Conservation (phyloP, 306 rosid species). For the Cicer chorassanicum region DNA sequence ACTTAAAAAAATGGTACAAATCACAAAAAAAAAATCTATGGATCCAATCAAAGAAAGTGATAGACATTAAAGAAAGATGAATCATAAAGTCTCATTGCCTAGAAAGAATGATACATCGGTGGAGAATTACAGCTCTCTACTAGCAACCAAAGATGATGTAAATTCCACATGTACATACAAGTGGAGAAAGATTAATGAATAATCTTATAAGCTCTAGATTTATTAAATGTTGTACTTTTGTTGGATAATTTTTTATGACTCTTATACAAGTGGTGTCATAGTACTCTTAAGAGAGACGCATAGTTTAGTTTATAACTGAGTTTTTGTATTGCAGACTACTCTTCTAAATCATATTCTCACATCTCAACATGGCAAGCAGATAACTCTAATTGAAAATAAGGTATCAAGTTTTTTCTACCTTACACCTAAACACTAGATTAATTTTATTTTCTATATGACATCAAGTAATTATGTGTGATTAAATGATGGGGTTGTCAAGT, state of each 20-base stretch:
- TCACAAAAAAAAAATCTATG: too few species aligned
- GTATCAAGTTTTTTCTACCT: conserved; percentile 43
- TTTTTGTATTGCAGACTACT: conserved; percentile 66
- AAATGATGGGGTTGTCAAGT: conserved; percentile 4
- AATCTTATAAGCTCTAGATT: background rate
- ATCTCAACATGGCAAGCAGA: conserved; percentile 85
- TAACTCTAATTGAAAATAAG: conserved; percentile 93
- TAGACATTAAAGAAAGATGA: too few species aligned
- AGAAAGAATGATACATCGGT: too few species aligned
- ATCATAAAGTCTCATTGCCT: too few species aligned
- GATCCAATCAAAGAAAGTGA: too few species aligned
- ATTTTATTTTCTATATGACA: background rate
- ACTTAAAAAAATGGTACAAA: too few species aligned
- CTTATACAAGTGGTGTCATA: background rate
- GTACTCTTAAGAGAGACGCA: background rate
- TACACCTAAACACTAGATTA: background rate
- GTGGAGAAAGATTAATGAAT: too few species aligned
- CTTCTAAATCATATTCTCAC: conserved; percentile 89
- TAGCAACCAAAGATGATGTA: too few species aligned
- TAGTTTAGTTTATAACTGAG: background rate
- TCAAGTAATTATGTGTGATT: conserved; percentile 7
- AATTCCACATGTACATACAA: too few species aligned
- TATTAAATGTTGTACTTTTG: background rate
- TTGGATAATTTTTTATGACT: background rate
- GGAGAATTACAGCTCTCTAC: too few species aligned